Conservation (phyloP, 495 filamentous ascomycete genomes). For the Penicillium goetzii region DNA sequence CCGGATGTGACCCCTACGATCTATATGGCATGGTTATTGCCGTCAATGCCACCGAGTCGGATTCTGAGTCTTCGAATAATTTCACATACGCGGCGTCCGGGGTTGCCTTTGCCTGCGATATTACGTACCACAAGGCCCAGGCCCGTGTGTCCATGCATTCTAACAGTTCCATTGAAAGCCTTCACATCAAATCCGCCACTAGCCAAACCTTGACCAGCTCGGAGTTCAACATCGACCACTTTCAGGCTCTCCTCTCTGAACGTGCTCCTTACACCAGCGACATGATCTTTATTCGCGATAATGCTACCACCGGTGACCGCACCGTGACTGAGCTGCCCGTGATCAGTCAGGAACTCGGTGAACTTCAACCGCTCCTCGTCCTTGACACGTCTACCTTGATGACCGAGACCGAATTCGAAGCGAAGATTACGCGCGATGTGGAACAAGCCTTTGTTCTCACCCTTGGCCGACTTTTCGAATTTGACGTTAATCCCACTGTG, state of each 20-base stretch:
- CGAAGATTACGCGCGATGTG: slow-evolving; percentile 38
- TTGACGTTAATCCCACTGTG: slow-evolving; percentile 29
- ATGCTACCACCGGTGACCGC: slow-evolving; percentile 35
- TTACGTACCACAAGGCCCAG: slow-evolving; percentile 38
- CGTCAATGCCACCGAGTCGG: slow-evolving; percentile 35
- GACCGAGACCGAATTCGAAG: slow-evolving; percentile 36
- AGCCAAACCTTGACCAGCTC: slow-evolving; percentile 24
- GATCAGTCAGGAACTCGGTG: slow-evolving; percentile 42
- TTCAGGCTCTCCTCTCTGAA: slow-evolving; percentile 40
- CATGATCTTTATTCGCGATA: slow-evolving; percentile 40
- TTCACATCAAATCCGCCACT: slow-evolving; percentile 28
- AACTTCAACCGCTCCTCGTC: slow-evolving; percentile 39
- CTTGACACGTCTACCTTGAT: slow-evolving; percentile 41
- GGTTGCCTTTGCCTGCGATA: slow-evolving; percentile 42
- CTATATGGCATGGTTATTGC: slow-evolving; percentile 45
- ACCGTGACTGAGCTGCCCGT: slow-evolving; percentile 42
- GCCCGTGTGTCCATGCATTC: slow-evolving; percentile 44
- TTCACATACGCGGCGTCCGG: slow-evolving; percentile 34
- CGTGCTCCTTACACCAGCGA: slow-evolving; percentile 47
- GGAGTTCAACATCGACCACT: slow-evolving; percentile 42
- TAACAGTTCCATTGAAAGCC: slow-evolving; percentile 44
- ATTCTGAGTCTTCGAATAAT: slow-evolving; percentile 8
- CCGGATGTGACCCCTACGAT: slow-evolving; percentile 41
- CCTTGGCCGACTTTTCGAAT: slow-evolving; percentile 44
- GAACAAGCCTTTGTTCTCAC: slow-evolving; percentile 44